These are phyloP conservation scores for Cylindrotheca fusiformis DNA, from an alignment of 108 stramenopile genomes.

Conservation along the genomic window DNA sequence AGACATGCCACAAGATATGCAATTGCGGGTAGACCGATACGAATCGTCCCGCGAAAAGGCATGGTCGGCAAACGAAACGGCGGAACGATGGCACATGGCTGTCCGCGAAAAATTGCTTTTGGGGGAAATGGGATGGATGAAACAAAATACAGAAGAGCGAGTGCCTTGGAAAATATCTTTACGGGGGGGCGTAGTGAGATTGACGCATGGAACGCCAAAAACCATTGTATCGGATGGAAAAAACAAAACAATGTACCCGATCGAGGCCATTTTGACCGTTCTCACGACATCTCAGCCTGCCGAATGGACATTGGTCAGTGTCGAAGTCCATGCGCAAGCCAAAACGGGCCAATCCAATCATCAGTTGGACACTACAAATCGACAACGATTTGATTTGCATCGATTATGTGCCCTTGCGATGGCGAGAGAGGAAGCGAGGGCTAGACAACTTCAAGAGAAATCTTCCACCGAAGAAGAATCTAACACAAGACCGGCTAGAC, in stretches of 20 bases:
- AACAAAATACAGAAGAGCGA: neutral
- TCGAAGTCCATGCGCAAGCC: conserved; percentile 66
- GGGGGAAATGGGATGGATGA: conserved; percentile 73
- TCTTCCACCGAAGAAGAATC: conserved; percentile 11
- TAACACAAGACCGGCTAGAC: conserved; percentile 28
- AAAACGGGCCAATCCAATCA: conserved; percentile 90
- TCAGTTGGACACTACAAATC: conserved; percentile 70
- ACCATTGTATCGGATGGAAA: conserved; percentile 12
- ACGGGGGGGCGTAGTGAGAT: conserved; percentile 57
- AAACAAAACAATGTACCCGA: conserved; percentile 56
- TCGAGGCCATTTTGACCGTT: conserved; percentile 78
- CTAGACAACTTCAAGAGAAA: conserved; percentile 12
- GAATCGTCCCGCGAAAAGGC: conserved; percentile 49
- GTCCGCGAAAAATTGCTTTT: conserved; percentile 71
- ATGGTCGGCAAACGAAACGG: conserved; percentile 48
- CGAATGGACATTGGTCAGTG: conserved; percentile 73
- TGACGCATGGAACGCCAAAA: conserved; percentile 69
- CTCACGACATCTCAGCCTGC: conserved; percentile 37
- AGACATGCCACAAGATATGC: conserved; percentile 71
- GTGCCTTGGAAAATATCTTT: conserved; percentile 45
- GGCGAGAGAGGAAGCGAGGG: conserved; percentile 57
- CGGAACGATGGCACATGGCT: conserved; percentile 66
- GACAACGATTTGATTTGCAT: conserved; percentile 86
- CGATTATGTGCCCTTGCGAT: conserved; percentile 77
- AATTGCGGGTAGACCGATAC: conserved; percentile 63